Percentiles rank a stretch among this genome's conserved stretches.
These are phyloP conservation scores for Neurospora sp. DNA, from an alignment of 495 filamentous ascomycete species.

Conservation along the genomic window DNA sequence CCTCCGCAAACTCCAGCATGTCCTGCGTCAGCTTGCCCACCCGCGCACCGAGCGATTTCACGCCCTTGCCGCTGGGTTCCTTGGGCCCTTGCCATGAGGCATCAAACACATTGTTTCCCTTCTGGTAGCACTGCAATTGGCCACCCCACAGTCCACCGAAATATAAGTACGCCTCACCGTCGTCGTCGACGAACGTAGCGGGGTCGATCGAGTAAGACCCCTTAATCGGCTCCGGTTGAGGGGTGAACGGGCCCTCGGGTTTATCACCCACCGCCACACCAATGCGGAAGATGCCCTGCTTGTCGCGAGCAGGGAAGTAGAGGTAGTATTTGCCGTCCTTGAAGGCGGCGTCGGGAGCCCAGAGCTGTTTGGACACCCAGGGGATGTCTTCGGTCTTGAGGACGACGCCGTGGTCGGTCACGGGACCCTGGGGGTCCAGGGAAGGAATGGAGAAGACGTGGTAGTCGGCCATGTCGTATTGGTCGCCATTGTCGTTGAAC, in stretches of 20 bases:
- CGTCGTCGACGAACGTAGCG: constrained; percentile 53
- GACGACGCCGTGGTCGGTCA: constrained; percentile 51
- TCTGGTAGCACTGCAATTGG: constrained; percentile 49
- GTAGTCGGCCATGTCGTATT: constrained; percentile 72
- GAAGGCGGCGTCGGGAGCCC: constrained; percentile 54
- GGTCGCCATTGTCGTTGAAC: constrained; percentile 71
- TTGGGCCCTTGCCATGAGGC: constrained; percentile 34
- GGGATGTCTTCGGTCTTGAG: constrained; percentile 45
- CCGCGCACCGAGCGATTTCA: constrained; percentile 44
- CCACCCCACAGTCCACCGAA: constrained; percentile 66
- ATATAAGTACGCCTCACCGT: constrained; percentile 51
- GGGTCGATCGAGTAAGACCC: constrained; percentile 57
- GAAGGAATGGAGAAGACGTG: constrained; percentile 48
- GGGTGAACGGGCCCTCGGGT: constrained; percentile 48
- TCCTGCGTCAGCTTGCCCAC: constrained; percentile 52
- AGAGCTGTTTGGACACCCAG: constrained; percentile 56
- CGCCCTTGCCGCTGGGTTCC: constrained; percentile 43
- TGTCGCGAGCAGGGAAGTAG: constrained; percentile 54
- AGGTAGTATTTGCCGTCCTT: constrained; percentile 54
- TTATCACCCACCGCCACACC: constrained; percentile 45
- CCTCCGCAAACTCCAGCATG: constrained; percentile 47
- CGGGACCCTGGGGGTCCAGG: constrained; percentile 37
- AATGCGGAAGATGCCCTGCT: constrained; percentile 53
- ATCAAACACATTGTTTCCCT: constrained; percentile 39
- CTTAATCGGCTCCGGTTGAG: constrained; percentile 47